A percentile compares a stretch with the other conserved stretches of the same genome.
Evolutionary conservation across 2,329 filamentous ascomycete genomes (phyloP).

Genomic region (Colletotrichum cuscutae): DNA sequence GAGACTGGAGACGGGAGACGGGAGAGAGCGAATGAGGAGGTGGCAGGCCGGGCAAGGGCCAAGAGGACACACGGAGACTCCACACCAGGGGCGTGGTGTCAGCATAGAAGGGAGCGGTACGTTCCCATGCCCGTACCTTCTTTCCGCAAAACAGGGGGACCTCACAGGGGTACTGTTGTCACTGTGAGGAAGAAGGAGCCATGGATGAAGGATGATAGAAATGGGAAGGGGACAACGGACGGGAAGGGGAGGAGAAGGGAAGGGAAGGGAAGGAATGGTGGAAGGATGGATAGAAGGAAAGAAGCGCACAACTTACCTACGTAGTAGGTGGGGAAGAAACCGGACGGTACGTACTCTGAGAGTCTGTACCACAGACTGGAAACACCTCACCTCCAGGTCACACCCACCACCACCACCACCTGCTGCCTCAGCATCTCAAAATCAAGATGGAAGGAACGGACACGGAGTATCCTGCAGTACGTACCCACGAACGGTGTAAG

Average conservation of each 20-base stretch:
- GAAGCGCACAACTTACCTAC: neutral
- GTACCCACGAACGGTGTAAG: too few relatives aligned
- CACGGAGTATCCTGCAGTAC: too few relatives aligned
- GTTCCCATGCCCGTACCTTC: neutral
- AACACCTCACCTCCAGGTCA: too few relatives aligned
- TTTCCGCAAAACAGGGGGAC: conserved; percentile 9
- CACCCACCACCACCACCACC: too few relatives aligned
- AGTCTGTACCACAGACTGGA: too few relatives aligned
- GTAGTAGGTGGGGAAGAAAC: neutral
- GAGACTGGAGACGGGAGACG: neutral
- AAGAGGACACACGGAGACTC: neutral
- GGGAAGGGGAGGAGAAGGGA: neutral
- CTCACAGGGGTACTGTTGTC: neutral
- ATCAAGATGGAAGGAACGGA: too few relatives aligned
- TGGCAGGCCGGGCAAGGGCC: neutral
- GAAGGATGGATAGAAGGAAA: neutral
- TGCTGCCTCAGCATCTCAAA: too few relatives aligned
- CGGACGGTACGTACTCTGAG: neutral
- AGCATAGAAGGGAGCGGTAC: neutral
- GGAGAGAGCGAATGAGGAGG: neutral
- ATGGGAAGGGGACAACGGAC: neutral
- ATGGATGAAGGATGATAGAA: neutral
- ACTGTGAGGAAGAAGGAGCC: neutral
- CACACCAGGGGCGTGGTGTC: conserved; percentile 26
- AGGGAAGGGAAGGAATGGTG: neutral